phyloP scores from a whole-genome alignment of 2,329 filamentous ascomycete species.

The Arthroderma sp. region DNA sequence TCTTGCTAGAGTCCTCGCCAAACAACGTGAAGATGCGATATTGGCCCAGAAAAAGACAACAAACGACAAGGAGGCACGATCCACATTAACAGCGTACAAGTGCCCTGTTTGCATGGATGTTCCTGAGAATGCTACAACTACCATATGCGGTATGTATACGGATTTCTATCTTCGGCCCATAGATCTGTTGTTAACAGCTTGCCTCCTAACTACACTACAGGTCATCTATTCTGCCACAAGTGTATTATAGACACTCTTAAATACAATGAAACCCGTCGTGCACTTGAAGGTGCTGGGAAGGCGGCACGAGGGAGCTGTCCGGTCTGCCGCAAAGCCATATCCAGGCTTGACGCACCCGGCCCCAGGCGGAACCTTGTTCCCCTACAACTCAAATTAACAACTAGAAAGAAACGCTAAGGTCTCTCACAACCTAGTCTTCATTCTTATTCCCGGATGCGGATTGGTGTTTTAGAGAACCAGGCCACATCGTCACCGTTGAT shows the following conservation, averaged over 20 bases:
- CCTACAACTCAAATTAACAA: slow-evolving; percentile 28
- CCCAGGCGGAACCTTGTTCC: slow-evolving; percentile 28
- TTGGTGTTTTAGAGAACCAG: neutral
- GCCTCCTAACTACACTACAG: slow-evolving; percentile 27
- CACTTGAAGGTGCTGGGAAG: slow-evolving; percentile 25
- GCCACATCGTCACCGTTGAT: no score
- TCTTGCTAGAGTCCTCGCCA: slow-evolving; percentile 38
- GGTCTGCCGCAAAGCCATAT: slow-evolving; percentile 34
- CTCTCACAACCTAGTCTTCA: neutral
- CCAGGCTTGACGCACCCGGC: slow-evolving; percentile 27
- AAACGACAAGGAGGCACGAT: slow-evolving; percentile 22
- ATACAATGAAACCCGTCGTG: slow-evolving; percentile 40
- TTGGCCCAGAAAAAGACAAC: slow-evolving; percentile 28
- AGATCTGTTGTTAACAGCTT: neutral
- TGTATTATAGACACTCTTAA: slow-evolving; percentile 51
- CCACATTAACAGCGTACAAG: slow-evolving; percentile 38
- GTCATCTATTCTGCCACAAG: slow-evolving; percentile 53
- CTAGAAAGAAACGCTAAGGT: slow-evolving; percentile 17
- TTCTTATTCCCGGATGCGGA: neutral
- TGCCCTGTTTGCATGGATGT: slow-evolving; percentile 55
- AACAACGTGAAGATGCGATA: slow-evolving; percentile 42
- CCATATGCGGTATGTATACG: slow-evolving; percentile 44
- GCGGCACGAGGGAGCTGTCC: slow-evolving; percentile 32
- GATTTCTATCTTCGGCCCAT: neutral
- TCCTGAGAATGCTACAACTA: slow-evolving; percentile 48